Evolutionary conservation across 331 rosid genomes (phyloP).

Genomic region (Ulmus americana): DNA sequence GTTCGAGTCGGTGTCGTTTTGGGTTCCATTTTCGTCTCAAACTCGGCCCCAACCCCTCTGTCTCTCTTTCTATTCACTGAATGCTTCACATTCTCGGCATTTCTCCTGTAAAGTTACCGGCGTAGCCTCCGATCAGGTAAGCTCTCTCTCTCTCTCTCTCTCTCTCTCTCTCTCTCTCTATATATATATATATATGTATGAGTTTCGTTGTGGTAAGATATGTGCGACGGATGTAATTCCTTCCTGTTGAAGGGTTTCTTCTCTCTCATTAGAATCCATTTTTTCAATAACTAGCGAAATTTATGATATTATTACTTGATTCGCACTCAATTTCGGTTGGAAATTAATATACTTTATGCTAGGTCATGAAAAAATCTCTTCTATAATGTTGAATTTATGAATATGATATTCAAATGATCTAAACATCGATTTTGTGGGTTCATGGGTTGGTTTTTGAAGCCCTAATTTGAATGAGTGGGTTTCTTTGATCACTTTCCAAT

Average conservation of each 20-base stretch:
- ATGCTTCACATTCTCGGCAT: constrained; percentile 7
- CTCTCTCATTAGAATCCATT: neutral
- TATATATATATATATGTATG: neutral
- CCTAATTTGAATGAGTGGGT: neutral
- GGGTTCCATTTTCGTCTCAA: neutral
- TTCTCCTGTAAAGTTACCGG: neutral
- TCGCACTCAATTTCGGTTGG: constrained; percentile 6
- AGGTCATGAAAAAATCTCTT: neutral
- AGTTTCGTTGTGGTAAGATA: neutral
- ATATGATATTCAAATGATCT: neutral
- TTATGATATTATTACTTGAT: neutral
- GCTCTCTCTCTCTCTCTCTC: constrained; percentile 9
- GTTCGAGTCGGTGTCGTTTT: no score
- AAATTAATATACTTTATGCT: neutral
- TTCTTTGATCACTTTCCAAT: neutral
- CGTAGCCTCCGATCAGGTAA: neutral
- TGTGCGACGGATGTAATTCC: neutral
- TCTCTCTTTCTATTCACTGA: neutral
- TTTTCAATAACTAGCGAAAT: neutral
- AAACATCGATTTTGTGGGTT: neutral
- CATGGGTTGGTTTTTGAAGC: neutral
- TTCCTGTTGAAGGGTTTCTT: neutral
- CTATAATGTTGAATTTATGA: neutral
- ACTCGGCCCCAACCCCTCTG: neutral
- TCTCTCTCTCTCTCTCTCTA: constrained; percentile 8